Evolutionary conservation across 2,329 filamentous ascomycete species (phyloP).

Genomic region (Talaromyces amestolkiae): DNA sequence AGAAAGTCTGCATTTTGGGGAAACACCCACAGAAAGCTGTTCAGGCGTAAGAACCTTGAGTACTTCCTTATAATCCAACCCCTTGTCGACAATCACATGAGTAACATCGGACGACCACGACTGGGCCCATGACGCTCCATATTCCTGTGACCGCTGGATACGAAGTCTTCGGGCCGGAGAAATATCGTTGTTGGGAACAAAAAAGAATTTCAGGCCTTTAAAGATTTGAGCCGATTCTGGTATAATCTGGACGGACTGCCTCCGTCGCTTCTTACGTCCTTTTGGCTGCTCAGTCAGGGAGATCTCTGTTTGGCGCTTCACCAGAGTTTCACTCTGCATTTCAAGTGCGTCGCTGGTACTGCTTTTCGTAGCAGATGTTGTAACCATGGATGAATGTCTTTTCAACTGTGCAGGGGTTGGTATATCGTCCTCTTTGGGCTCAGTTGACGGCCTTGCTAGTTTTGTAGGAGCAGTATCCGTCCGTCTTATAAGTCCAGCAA

Average conservation of each 20-base stretch:
- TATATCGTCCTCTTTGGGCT: background rate
- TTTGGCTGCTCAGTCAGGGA: background rate
- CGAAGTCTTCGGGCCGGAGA: slow-evolving; percentile 64
- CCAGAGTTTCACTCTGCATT: background rate
- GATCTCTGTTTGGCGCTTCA: slow-evolving; percentile 2
- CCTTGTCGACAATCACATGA: slow-evolving; percentile 76
- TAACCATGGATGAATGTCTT: background rate
- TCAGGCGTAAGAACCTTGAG: slow-evolving; percentile 54
- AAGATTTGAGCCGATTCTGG: slow-evolving; percentile 60
- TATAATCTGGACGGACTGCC: slow-evolving; percentile 43
- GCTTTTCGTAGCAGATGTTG: background rate
- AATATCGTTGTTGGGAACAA: slow-evolving; percentile 77
- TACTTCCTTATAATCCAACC: slow-evolving; percentile 63
- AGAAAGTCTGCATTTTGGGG: background rate
- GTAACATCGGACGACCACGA: slow-evolving; percentile 60
- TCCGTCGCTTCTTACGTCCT: slow-evolving; percentile 27
- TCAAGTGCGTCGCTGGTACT: background rate
- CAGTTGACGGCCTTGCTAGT: background rate
- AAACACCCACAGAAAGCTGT: slow-evolving; percentile 47
- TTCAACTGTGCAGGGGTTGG: background rate
- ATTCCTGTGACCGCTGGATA: slow-evolving; percentile 71
- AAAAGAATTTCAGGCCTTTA: slow-evolving; percentile 64
- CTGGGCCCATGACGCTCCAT: slow-evolving; percentile 70
- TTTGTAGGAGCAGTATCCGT: background rate
- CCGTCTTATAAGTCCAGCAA: background rate